Base-by-base conservation (phyloP, 2,329 filamentous ascomycete species). In the Neodidymelliopsis sp. region DNA sequence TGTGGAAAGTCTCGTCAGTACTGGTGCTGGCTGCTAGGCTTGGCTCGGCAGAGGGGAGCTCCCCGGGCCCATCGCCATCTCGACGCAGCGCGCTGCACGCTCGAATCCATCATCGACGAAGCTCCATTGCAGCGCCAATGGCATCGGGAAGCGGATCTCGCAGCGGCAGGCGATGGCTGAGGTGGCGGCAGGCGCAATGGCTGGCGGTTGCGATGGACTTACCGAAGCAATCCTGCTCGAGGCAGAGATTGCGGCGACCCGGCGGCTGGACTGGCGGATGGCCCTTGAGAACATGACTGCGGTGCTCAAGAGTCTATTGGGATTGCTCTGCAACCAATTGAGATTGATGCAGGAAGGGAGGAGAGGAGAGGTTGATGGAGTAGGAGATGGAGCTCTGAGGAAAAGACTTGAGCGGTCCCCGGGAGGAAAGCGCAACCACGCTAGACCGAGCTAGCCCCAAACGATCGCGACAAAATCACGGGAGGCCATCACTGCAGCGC, bases 241-340 rank as follows among this genome's bases (percentile, higher is more conserved):
- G 75, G 90, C 89, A 88, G 91, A 90, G 82, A 95, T 86, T 82
- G 90, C 91, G 83, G 90, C 89, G 81, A 93, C 90, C 80, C 90
- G 89, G 84, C 92, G 91, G 83, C 89, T 89, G 79, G 91, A 95
- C 85, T 96, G 91, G 84, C 92, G 87, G 82, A 97, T 85, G 84
- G 93, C 92, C 87, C 90, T 96, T 83, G 93, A 91, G 86, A 97
- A 96, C 93, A 97, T 97, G 77, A 57, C 77, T 81, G 79, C 77
- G 77, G 68, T 72, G 67, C 69, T 73, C 65, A 70, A 73, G 69
- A 73, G 67, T 68, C 69, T 73, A 73, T 64, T 67, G 50, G 52
- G 60, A 65, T 67, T 66, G 66, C 62, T 69, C 71, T 72, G 71
- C 72, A 65, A 72, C 66, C 71, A 74, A 74, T 74, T 74, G 72